phyloP scores from a whole-genome alignment of 148 eudicot species.

The Vaccinium macrocarpon region DNA sequence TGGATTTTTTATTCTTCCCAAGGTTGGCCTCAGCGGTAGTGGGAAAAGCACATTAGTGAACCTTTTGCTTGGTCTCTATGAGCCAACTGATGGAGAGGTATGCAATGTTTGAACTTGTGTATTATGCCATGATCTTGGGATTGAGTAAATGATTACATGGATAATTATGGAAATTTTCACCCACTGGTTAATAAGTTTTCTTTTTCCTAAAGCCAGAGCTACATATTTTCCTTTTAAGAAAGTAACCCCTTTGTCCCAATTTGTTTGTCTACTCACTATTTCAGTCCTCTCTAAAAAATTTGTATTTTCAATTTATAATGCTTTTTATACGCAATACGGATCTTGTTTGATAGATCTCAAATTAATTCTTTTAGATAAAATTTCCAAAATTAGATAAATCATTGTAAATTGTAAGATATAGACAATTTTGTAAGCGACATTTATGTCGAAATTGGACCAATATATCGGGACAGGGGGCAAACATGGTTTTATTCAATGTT shows the following conservation, averaged over 20 bases:
- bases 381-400: too few species aligned
- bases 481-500: not conserved
- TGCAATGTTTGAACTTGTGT: not conserved
- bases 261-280: too few species aligned
- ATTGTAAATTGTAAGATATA: too few species aligned
- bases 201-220: not conserved
- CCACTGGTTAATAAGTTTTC: not conserved
- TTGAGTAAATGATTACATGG: not conserved
- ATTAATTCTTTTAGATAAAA: too few species aligned
- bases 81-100: conserved; percentile 51
- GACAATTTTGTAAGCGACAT: too few species aligned
- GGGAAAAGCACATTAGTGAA: conserved; percentile 58
- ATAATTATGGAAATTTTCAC: not conserved
- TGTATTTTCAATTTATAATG: too few species aligned
- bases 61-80: conserved; percentile 54
- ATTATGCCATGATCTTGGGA: not conserved
- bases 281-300: too few species aligned
- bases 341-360: too few species aligned
- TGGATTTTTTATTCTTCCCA: conserved; percentile 12
- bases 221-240: not conserved
- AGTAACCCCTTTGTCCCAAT: not conserved
- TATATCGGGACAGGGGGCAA: not conserved
- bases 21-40: conserved; percentile 60
- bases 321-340: too few species aligned
- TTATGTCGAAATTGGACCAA: too few species aligned